phyloP scores from a whole-genome alignment of 768 basidiomycete species.

The Arthromyces matolae region DNA sequence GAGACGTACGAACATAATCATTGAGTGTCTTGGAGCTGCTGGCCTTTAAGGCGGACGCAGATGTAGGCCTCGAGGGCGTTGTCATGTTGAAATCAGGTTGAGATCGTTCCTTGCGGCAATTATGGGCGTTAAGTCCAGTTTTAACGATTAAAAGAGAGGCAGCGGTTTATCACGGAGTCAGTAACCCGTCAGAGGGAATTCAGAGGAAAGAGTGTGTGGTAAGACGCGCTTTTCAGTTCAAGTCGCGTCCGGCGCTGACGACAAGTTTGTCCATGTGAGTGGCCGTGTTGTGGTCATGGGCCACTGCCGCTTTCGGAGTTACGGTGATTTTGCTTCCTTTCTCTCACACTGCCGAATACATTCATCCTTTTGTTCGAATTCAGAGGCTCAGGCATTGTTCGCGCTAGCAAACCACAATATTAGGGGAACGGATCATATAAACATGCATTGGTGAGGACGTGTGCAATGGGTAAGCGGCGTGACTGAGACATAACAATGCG shows the following conservation, averaged over 20 bases:
- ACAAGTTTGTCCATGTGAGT: slow-evolving; percentile 32
- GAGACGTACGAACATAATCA: slow-evolving; percentile 51
- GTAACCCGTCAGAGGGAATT: slow-evolving; percentile 7
- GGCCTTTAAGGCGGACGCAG: slow-evolving; percentile 33
- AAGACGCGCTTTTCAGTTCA: slow-evolving; percentile 28
- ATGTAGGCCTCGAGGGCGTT: slow-evolving; percentile 36
- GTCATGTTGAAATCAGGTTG: slow-evolving; percentile 28
- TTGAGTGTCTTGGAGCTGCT: slow-evolving; percentile 53
- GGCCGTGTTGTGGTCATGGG: slow-evolving; percentile 17
- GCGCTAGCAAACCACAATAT: no score
- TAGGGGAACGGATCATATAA: neutral
- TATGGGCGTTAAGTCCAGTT: slow-evolving; percentile 15
- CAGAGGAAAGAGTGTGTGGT: slow-evolving; percentile 11
- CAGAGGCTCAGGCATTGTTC: no score
- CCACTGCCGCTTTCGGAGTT: slow-evolving; percentile 9
- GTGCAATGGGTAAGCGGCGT: slow-evolving; percentile 4
- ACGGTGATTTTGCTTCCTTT: slow-evolving; percentile 6
- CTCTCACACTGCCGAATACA: slow-evolving; percentile 3
- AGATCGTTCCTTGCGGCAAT: slow-evolving; percentile 11
- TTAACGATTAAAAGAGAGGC: slow-evolving; percentile 20
- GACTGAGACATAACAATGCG: slow-evolving; percentile 5
- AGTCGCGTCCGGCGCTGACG: slow-evolving; percentile 47
- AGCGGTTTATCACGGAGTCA: slow-evolving; percentile 9
- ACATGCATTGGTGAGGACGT: slow-evolving; percentile 1
- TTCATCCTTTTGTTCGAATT: no score